These are phyloP conservation scores for Pugionium cornutum DNA, from an alignment of 345 rosid genomes.

Conservation along the genomic window DNA sequence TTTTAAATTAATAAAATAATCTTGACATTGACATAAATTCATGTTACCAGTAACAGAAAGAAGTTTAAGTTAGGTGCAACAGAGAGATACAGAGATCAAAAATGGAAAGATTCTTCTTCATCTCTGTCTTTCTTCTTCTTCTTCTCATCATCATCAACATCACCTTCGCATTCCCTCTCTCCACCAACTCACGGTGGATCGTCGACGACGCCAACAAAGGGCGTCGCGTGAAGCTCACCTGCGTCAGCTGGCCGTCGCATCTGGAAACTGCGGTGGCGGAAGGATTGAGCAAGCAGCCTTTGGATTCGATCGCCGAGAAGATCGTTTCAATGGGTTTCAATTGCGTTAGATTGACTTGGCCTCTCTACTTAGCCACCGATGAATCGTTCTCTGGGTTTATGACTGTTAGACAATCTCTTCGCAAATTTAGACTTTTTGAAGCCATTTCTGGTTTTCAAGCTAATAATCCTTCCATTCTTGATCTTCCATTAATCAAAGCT, in stretches of 20 bases:
- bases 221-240: conserved; percentile 64
- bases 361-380: conserved; percentile 55
- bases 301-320: conserved; percentile 43
- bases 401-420: conserved; percentile 70
- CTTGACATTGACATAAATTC: not conserved
- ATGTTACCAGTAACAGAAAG: conserved; percentile 6
- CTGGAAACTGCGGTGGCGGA: conserved; percentile 66
- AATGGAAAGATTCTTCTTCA: conserved; percentile 26
- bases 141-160: conserved; percentile 4
- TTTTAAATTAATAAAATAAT: not conserved
- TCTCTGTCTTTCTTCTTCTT: conserved; percentile 12
- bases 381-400: conserved; percentile 46
- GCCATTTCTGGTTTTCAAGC: conserved; percentile 62
- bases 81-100: not conserved
- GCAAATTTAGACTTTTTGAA: conserved; percentile 54
- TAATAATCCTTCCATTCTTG: conserved; percentile 71
- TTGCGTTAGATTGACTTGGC: conserved; percentile 74
- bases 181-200: conserved; percentile 63
- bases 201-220: conserved; percentile 46
- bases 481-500: conserved; percentile 68
- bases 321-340: conserved; percentile 54
- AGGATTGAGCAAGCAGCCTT: conserved; percentile 67
- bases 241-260: conserved; percentile 75
- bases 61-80: not conserved
- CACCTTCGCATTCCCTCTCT: conserved; percentile 47